Percentiles rank a stretch among this genome's conserved stretches.
These are phyloP conservation scores for Colletotrichum aenigma DNA, from an alignment of 2,329 filamentous ascomycete species.

Conservation along the genomic window DNA sequence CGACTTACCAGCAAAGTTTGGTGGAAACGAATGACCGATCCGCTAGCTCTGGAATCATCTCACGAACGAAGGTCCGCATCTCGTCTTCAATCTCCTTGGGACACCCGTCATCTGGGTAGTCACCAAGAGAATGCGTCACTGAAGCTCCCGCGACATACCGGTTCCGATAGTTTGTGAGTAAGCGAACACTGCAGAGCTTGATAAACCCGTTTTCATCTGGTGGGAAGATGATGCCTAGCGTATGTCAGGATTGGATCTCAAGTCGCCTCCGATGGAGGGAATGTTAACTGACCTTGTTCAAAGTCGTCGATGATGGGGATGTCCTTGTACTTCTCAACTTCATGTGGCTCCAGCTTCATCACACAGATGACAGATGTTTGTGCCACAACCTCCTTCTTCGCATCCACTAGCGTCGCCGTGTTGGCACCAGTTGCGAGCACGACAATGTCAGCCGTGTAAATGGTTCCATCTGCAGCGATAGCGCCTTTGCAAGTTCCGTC, in stretches of 20 bases:
- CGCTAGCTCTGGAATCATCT: constrained; percentile 53
- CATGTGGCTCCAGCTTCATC: constrained; percentile 61
- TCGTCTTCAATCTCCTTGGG: constrained; percentile 57
- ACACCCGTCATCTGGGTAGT: constrained; percentile 37
- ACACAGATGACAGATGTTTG: constrained; percentile 70
- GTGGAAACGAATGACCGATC: constrained; percentile 53
- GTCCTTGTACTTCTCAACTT: constrained; percentile 56
- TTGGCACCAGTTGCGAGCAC: constrained; percentile 72
- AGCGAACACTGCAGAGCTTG: constrained; percentile 59
- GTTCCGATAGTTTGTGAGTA: constrained; percentile 52
- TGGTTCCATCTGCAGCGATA: constrained; percentile 47
- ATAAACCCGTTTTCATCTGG: constrained; percentile 51
- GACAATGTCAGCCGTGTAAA: constrained; percentile 61
- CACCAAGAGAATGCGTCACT: constrained; percentile 22
- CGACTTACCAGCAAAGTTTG: constrained; percentile 57
- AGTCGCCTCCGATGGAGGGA: neutral
- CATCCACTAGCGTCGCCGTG: constrained; percentile 65
- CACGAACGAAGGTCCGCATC: constrained; percentile 52
- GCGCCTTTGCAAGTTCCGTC: constrained; percentile 46
- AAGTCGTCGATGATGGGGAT: constrained; percentile 36
- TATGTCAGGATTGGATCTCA: neutral
- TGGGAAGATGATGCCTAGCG: constrained; percentile 55
- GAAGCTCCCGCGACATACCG: constrained; percentile 20
- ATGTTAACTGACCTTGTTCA: constrained; percentile 4
- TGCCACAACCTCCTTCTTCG: constrained; percentile 64